Percentiles rank a stretch among this genome's conserved stretches.
Conservation (phyloP, 176 grass and related monocot genomes). For the Phyllostachys edulis region DNA sequence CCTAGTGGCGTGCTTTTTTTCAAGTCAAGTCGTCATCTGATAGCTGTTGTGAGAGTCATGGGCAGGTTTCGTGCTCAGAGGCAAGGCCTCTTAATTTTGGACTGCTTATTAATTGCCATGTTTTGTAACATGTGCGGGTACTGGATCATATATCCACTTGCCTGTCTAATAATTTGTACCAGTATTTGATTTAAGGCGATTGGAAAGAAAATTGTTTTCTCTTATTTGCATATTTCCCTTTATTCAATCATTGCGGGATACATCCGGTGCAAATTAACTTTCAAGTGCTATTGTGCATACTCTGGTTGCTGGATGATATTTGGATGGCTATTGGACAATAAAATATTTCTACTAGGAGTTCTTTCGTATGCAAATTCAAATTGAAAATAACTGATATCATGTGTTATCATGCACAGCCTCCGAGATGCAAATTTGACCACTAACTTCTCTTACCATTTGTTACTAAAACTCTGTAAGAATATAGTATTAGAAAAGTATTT, state of each 20-base stretch:
- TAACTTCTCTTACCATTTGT: not conserved
- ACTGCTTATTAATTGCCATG: conserved; percentile 17
- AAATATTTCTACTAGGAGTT: not conserved
- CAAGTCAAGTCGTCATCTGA: conserved; percentile 23
- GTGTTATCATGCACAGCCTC: not conserved
- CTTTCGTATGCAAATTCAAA: not conserved
- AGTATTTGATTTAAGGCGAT: not conserved
- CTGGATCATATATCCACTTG: conserved; percentile 30
- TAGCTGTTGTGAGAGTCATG: conserved; percentile 20
- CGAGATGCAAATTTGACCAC: not conserved
- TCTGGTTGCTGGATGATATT: not conserved
- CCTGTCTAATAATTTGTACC: conserved; percentile 36
- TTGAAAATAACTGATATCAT: not conserved
- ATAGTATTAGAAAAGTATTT: too few species aligned
- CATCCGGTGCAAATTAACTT: not conserved
- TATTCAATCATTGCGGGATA: not conserved
- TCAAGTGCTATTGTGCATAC: not conserved
- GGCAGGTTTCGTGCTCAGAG: conserved; percentile 26
- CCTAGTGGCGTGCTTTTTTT: conserved; percentile 15
- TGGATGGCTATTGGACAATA: too few species aligned
- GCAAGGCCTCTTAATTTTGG: conserved; percentile 30
- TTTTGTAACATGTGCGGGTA: conserved; percentile 33
- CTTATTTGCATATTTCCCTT: not conserved
- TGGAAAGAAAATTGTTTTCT: not conserved
- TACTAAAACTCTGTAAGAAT: too few species aligned